Evolutionary conservation across 352 stramenopile genomes (phyloP).

Genomic region (Phytophthora tentaculata): DNA sequence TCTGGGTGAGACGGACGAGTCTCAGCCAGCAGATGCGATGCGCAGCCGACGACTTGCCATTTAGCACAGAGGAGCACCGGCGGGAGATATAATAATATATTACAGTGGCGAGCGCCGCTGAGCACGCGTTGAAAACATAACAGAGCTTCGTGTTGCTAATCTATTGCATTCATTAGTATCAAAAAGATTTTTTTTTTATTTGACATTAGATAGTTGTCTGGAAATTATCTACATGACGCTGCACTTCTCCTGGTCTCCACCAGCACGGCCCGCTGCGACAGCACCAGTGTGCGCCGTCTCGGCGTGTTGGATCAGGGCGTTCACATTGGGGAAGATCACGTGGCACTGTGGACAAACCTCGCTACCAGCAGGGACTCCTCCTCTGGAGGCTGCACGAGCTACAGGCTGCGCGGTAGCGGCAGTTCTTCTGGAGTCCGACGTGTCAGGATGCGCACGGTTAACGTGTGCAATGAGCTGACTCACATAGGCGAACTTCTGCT

Average conservation of each 20-base stretch:
- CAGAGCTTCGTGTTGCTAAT: too few relatives aligned
- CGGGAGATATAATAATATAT: slow-evolving; percentile 44
- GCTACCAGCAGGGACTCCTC: slow-evolving; percentile 21
- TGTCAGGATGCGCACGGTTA: slow-evolving; percentile 71
- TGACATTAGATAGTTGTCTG: slow-evolving; percentile 1
- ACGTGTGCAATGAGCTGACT: slow-evolving; percentile 79
- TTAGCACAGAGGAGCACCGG: slow-evolving; percentile 12
- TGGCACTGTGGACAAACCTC: slow-evolving; percentile 80
- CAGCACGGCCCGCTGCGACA: slow-evolving; percentile 27
- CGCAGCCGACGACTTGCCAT: slow-evolving; percentile 16
- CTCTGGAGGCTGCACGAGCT: slow-evolving; percentile 9
- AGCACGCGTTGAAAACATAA: slow-evolving; percentile 13
- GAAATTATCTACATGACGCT: slow-evolving; percentile 52
- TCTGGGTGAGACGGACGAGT: slow-evolving; percentile 73
- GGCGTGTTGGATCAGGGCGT: slow-evolving; percentile 65
- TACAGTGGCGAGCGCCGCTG: slow-evolving; percentile 15
- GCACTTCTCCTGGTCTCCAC: slow-evolving; percentile 60
- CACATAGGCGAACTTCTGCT: slow-evolving; percentile 76
- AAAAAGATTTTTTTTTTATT: slow-evolving; percentile 4
- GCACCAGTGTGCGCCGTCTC: slow-evolving; percentile 53
- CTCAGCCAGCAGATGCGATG: slow-evolving; percentile 1
- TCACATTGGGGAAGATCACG: slow-evolving; percentile 57
- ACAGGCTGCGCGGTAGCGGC: slow-evolving; percentile 11
- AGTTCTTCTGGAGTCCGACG: slow-evolving; percentile 14
- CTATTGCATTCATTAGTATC: neutral